Percentiles rank a stretch among this genome's conserved stretches.
Conservation (phyloP, 2,329 filamentous ascomycete species). For the Paecilomyces formosus region DNA sequence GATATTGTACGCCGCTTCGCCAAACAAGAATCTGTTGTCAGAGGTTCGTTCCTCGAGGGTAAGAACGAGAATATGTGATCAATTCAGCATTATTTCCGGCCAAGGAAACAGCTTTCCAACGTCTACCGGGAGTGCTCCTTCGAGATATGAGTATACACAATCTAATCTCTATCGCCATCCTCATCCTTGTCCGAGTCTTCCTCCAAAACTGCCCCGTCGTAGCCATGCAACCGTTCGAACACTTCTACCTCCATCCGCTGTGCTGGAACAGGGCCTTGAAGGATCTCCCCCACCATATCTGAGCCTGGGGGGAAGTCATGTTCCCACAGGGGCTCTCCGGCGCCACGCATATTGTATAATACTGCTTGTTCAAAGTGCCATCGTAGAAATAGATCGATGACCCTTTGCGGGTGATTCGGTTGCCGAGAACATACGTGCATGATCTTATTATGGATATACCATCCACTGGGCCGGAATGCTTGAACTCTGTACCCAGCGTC, state of each 20-base stretch:
- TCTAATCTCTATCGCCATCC: too few species aligned
- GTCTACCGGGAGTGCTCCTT: too few species aligned
- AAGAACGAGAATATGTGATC: too few species aligned
- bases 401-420: background rate
- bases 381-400: slow-evolving; percentile 3
- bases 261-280: slow-evolving; percentile 1
- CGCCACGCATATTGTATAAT: slow-evolving; percentile 8
- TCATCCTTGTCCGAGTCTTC: background rate
- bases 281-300: slow-evolving; percentile 9
- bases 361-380: slow-evolving; percentile 9
- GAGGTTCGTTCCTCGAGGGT: too few species aligned
- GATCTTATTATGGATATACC: slow-evolving; percentile 1
- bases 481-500: slow-evolving; percentile 4
- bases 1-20: too few species aligned
- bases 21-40: too few species aligned
- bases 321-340: slow-evolving; percentile 8
- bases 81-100: too few species aligned
- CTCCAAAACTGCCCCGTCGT: background rate
- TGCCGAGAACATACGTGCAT: slow-evolving; percentile 1
- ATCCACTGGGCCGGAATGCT: background rate
- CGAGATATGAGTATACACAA: too few species aligned
- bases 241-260: slow-evolving; percentile 1
- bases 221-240: background rate
- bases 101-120: too few species aligned
- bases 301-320: slow-evolving; percentile 8